Evolutionary conservation across 2,329 filamentous ascomycete genomes (phyloP).

Genomic region (Penicillium digitatum): DNA sequence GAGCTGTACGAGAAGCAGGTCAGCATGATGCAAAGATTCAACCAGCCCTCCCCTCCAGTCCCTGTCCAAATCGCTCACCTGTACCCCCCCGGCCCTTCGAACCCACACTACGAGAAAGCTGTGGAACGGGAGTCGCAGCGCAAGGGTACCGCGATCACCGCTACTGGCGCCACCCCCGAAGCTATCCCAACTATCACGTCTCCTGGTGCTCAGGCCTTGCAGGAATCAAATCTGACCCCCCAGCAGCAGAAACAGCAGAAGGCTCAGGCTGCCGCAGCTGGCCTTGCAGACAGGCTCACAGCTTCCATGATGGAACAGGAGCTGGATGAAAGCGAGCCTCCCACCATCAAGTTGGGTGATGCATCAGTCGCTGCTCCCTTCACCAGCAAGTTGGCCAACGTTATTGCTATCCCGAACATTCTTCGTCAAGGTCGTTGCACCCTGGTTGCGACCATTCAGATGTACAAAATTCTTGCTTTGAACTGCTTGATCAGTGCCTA

Average conservation of each 20-base stretch:
- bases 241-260: conserved; percentile 53
- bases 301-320: conserved; percentile 85
- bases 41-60: conserved; percentile 86
- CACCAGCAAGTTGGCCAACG: conserved; percentile 94
- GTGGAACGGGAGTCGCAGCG: conserved; percentile 78
- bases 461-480: conserved; percentile 98
- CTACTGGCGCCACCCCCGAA: conserved; percentile 40
- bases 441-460: conserved; percentile 96
- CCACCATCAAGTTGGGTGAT: conserved; percentile 93
- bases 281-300: conserved; percentile 81
- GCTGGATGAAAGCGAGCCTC: conserved; percentile 82
- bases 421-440: conserved; percentile 97
- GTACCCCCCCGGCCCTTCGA: conserved; percentile 82
- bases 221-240: conserved; percentile 51
- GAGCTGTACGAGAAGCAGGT: conserved; percentile 97
- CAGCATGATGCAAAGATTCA: conserved; percentile 88
- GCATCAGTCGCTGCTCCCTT: conserved; percentile 96
- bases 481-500: conserved; percentile 98
- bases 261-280: conserved; percentile 66
- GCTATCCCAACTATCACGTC: conserved; percentile 62
- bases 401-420: conserved; percentile 96
- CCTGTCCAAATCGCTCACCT: conserved; percentile 90
- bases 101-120: conserved; percentile 92
- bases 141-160: conserved; percentile 64
- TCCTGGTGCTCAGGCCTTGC: conserved; percentile 59